Conservation (phyloP, 2,329 filamentous ascomycete species). For the Thermomyces lanuginosus region DNA sequence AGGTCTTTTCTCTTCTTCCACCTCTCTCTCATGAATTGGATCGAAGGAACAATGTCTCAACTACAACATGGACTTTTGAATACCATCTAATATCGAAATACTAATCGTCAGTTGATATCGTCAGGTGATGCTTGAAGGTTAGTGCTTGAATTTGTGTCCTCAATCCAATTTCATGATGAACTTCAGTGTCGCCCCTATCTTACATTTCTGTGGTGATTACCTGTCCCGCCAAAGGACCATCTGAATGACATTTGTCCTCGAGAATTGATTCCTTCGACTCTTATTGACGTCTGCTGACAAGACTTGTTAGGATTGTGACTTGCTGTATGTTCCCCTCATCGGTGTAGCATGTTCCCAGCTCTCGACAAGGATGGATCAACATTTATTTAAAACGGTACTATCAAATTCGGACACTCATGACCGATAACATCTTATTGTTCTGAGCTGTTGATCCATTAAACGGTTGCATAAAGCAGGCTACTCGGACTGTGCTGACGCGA, state of each 20-base stretch:
- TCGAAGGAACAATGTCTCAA: too few species aligned
- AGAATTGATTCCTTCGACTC: constrained; percentile 2
- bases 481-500: too few species aligned
- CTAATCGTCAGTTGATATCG: too few species aligned
- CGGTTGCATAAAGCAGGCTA: too few species aligned
- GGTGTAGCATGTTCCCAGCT: neutral
- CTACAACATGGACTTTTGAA: too few species aligned
- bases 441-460: too few species aligned
- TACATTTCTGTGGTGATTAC: constrained; percentile 43
- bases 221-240: constrained; percentile 46
- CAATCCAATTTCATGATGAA: constrained; percentile 34
- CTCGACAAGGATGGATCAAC: constrained; percentile 26
- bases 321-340: constrained; percentile 1
- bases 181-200: constrained; percentile 48
- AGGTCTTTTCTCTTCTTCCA: constrained; percentile 3
- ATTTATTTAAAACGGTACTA: constrained; percentile 34
- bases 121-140: constrained; percentile 2
- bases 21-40: constrained; percentile 1
- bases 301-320: constrained; percentile 1
- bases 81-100: too few species aligned
- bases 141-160: constrained; percentile 2
- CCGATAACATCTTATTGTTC: too few species aligned
- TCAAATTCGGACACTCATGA: constrained; percentile 34
- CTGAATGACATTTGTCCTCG: constrained; percentile 23
- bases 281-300: constrained; percentile 12